Conservation (phyloP, 768 basidiomycete species). For the Suillus alpinus region DNA sequence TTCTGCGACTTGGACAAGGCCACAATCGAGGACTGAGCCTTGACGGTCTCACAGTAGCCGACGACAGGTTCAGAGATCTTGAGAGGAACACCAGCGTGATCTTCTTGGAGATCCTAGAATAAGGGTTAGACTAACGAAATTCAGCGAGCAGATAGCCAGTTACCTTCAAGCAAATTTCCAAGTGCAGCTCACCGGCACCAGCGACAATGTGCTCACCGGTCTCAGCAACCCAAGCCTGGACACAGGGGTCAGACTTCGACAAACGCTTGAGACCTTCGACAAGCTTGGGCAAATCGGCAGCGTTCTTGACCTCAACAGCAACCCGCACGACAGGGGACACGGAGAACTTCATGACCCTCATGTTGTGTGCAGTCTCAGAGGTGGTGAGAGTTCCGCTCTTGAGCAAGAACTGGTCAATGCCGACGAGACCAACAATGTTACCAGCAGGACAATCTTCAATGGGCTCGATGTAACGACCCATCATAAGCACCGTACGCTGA, state of each 20-base stretch:
- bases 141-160: slow-evolving; percentile 8
- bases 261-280: slow-evolving; percentile 99
- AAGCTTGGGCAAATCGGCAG: slow-evolving; percentile 97
- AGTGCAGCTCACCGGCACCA: slow-evolving; percentile 97
- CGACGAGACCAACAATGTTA: slow-evolving; percentile 98
- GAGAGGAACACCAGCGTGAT: slow-evolving; percentile 98
- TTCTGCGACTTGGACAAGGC: slow-evolving; percentile 99
- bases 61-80: slow-evolving; percentile 98
- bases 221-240: slow-evolving; percentile 90
- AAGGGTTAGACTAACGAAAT: not conserved
- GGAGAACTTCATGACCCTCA: slow-evolving; percentile 99
- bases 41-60: slow-evolving; percentile 96
- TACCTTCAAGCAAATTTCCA: slow-evolving; percentile 99
- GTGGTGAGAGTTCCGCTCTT: slow-evolving; percentile 98
- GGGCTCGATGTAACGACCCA: slow-evolving; percentile 98
- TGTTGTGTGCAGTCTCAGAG: slow-evolving; percentile 99
- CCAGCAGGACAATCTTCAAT: slow-evolving; percentile 99
- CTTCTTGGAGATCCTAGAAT: slow-evolving; percentile 91
- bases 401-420: slow-evolving; percentile 99
- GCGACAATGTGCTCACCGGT: slow-evolving; percentile 98
- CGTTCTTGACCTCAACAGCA: slow-evolving; percentile 99
- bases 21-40: slow-evolving; percentile 90
- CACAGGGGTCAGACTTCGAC: slow-evolving; percentile 99
- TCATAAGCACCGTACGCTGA: slow-evolving; percentile 99
- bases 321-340: slow-evolving; percentile 99